phyloP scores from a whole-genome alignment of 116 monocot genomes.

The Phalaenopsis hybrid region DNA sequence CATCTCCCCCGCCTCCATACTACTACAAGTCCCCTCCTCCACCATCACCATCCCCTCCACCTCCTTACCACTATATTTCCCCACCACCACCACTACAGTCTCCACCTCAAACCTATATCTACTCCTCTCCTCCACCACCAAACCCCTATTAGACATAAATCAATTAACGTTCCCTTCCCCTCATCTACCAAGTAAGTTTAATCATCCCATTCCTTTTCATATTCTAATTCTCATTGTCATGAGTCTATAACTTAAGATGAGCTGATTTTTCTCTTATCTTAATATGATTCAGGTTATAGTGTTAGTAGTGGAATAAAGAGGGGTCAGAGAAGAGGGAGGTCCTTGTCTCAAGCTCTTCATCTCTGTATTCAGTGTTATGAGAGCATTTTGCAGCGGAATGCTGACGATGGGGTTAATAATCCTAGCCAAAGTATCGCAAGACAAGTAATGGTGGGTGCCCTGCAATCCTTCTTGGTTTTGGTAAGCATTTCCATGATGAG shows the following conservation, averaged over 20 bases:
- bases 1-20: slow-evolving; percentile 24
- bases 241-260: not conserved
- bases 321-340: slow-evolving; percentile 5
- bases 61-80: slow-evolving; percentile 16
- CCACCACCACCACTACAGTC: slow-evolving; percentile 17
- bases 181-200: slow-evolving; percentile 21
- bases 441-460: not conserved
- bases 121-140: slow-evolving; percentile 29
- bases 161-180: not conserved
- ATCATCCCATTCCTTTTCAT: not conserved
- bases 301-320: slow-evolving; percentile 17
- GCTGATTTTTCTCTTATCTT: not conserved
- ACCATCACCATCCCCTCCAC: slow-evolving; percentile 18
- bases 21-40: slow-evolving; percentile 27
- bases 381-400: not conserved
- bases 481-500: not conserved
- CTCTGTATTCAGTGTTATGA: not conserved
- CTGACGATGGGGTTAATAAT: not conserved
- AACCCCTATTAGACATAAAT: slow-evolving; percentile 8
- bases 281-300: slow-evolving; percentile 13
- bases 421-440: not conserved
- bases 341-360: slow-evolving; percentile 17
- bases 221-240: not conserved
- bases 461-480: not conserved
- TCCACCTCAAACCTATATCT: slow-evolving; percentile 10